phyloP scores from a whole-genome alignment of 345 rosid genomes.

The Rhodamnia argentea region DNA sequence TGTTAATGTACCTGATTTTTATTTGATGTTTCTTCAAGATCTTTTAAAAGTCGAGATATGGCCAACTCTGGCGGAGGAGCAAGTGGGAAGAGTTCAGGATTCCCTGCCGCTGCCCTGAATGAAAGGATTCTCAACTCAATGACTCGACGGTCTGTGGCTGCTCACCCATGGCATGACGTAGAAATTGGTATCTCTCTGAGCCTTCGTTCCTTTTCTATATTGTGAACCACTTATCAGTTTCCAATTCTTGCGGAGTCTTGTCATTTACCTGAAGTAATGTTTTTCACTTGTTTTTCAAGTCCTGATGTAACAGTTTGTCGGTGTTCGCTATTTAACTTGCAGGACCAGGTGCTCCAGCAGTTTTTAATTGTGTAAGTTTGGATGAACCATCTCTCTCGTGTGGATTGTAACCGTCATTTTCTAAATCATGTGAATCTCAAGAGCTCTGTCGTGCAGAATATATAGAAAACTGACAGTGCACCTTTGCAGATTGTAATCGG shows the following conservation, averaged over 20 bases:
- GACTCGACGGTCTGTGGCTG: slow-evolving; percentile 66
- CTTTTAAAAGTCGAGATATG: slow-evolving; percentile 18
- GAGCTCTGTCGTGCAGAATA: not conserved
- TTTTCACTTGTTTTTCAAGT: not conserved
- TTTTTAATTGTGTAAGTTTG: slow-evolving; percentile 78
- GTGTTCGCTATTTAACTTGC: not conserved
- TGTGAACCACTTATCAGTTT: not conserved
- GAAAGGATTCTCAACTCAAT: slow-evolving; percentile 79
- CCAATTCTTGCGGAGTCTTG: not conserved
- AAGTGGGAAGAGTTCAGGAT: slow-evolving; percentile 1
- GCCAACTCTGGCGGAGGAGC: slow-evolving; percentile 32
- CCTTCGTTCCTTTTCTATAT: not conserved
- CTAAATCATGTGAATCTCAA: not conserved
- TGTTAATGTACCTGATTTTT: not conserved
- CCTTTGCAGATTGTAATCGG: not conserved
- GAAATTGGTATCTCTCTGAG: slow-evolving; percentile 49
- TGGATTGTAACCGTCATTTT: not conserved
- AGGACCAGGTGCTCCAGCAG: slow-evolving; percentile 86
- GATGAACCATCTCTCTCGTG: not conserved
- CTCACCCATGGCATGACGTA: slow-evolving; percentile 97
- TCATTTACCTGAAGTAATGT: not conserved
- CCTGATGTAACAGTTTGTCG: not conserved
- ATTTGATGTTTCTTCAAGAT: not conserved
- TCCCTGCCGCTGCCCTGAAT: slow-evolving; percentile 33
- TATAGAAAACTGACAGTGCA: not conserved